Base-by-base conservation (phyloP, 352 stramenopile species). In the Globisporangium radiosum region DNA sequence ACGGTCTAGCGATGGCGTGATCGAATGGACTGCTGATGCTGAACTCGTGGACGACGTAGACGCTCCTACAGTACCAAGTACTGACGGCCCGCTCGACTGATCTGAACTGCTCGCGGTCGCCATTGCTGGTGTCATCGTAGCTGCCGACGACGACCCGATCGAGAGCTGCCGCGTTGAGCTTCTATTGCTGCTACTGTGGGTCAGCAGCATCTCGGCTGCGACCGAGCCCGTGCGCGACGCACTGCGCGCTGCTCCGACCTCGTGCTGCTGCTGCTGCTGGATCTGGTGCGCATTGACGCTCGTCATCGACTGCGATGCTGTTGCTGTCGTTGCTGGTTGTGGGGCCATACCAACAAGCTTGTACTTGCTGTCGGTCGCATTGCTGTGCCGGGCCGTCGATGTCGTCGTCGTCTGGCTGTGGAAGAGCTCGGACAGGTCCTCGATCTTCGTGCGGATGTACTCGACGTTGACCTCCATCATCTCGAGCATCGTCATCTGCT, bases 381-480 rank as follows among this genome's bases (percentile, higher is more conserved):
- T 33, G 25, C 25, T 33, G 25, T 33, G 25, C 25, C 2, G 42
- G 10, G 10, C 42, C 42, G 42, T 15, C 43, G 43, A 17, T 47
- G 13, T 15, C 13, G 13, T 17, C 62, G 25, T 60, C 17, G 65
- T 40, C 51, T 78, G 69, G 38, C 57, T 40, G 56, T 81, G 72
- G 52, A 81, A 76, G 47, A 75, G 66, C 57, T 80, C 63, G 15
- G 75, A 74, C 14, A 91, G 60, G 45, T 88, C 77, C 65, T 91
- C 78, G 54, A 91, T 86, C 63, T 88, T 87, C 48, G 75, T 88
- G 49, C 81, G 78, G 43, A 91, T 88, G 61, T 91, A 87, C 69
- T 88, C 81, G 55, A 90, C 76, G 56, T 92, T 90, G 33, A 90
- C 82, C 52, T 92, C 80, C 79, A 92, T 88, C 78, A 88, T 90